Evolutionary conservation across 208 protist genomes (phyloP), one percentile per base, ranked within the genome.

Genomic region (Acanthamoeba lenticulata): DNA sequence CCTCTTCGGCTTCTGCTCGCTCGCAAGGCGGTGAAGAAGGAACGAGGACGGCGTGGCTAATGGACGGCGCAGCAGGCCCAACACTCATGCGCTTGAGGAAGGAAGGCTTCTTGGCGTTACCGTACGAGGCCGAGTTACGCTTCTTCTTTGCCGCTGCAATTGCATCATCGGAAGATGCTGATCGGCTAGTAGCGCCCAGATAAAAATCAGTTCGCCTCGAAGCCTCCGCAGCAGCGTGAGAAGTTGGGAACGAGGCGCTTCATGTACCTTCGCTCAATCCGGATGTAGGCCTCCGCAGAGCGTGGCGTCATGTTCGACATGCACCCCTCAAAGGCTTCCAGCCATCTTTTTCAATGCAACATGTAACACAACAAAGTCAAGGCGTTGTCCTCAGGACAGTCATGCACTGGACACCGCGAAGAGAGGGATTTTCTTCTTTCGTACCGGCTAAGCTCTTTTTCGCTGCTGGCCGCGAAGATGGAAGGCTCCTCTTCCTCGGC

Each of bases 1-100:
- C n/a, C n/a, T n/a, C n/a, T n/a, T n/a, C n/a, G n/a, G n/a, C n/a
- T n/a, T n/a, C n/a, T n/a, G n/a, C n/a, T n/a, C n/a, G n/a, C n/a
- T n/a, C 19, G 67, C 34, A 32, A 40, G 60, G 65, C 1, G 65
- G 21, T 0, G 65, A 40, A 11, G 65, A 19, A 40, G 67, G 67
- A 42, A 36, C 19, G 19, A n/a, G 38, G 36, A 77, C 34, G 67
- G 9, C 44, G 67, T n/a, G n/a, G n/a, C n/a, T 42, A 36, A 27
- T 0, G 19, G 67, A 77, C 13, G 34, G 36, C 13, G 67, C 6
- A 24, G 49, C 19, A 19, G 67, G 67, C 27, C 77, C 77, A 5
- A 86, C 77, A 29, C 77, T 86, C 77, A 86, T 86, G 77, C 77
- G 77, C 45, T 86, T 86, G 4, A 86, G n/a, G 42, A 86, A 86